These are phyloP conservation scores for Solanum bulbocastanum DNA, from an alignment of 257 asterid species.

Conservation along the genomic window DNA sequence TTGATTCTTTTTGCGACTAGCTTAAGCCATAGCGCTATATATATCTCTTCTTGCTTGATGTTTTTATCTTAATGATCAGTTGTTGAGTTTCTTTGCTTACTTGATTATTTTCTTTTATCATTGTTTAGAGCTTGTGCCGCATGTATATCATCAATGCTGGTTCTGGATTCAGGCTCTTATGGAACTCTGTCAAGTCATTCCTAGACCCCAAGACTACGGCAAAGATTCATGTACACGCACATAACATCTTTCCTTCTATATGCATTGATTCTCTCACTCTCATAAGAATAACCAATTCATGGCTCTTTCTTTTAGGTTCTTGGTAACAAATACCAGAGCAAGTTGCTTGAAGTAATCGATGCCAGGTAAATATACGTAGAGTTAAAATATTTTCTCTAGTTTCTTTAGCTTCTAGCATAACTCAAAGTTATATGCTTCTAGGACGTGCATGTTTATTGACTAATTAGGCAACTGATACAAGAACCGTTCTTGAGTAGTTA, in stretches of 20 bases:
- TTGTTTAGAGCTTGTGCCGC: conserved; percentile 60
- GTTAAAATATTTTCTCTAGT: not conserved
- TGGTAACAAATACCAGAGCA: conserved; percentile 86
- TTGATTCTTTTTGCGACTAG: not conserved
- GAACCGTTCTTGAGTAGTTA: not conserved
- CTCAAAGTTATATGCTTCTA: not conserved
- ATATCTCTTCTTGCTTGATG: not conserved
- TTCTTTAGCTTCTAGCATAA: not conserved
- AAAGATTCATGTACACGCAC: conserved; percentile 60
- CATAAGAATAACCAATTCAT: not conserved
- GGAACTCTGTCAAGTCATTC: conserved; percentile 94
- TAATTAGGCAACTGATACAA: not conserved
- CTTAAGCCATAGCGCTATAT: not conserved
- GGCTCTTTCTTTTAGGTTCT: conserved; percentile 40
- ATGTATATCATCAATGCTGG: conserved; percentile 98
- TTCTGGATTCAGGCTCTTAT: conserved; percentile 90
- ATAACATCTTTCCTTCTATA: not conserved
- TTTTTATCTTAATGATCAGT: not conserved
- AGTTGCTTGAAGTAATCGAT: conserved; percentile 83
- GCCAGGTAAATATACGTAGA: conserved; percentile 45
- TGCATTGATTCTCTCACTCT: not conserved
- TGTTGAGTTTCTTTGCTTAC: not conserved
- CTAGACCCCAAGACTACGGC: conserved; percentile 97
- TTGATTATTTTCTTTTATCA: not conserved
- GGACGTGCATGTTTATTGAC: not conserved